Evolutionary conservation across 352 stramenopile genomes (phyloP), one percentile per base, ranked within the genome.

Genomic region (Stephanocyclus meneghinianus): DNA sequence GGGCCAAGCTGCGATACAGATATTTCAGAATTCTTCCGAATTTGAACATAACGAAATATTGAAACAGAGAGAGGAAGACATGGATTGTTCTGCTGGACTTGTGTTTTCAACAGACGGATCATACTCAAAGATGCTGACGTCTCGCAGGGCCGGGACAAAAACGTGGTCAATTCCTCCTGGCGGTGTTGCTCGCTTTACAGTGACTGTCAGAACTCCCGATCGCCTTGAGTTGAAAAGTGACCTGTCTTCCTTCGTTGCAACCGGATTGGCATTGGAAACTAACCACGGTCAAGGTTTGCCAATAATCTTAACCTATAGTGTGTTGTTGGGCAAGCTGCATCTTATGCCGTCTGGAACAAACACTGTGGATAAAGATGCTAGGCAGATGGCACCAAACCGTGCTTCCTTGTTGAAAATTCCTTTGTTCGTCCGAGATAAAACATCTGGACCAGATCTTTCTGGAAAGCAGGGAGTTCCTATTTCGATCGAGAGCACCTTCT

Each of bases 261-360:
- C 79, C 32, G 87, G 89, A 53, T 66, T 93, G 26, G 63, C 87
- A 9, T 65, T 94, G 16, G 84, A 88, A 73, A 89, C 87, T 64
- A 90, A 88, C 75, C 74, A 88, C 64, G 87, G 86, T 37, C 75
- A 92, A 35, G 67, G 77, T 18, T 70, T 92, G n/a, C 89, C 89
- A 1, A 86, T 94, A 55, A 80, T 94, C 55, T 72, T 83, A 44
- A 83, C 75, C 18, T 91, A 88, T 70, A 87, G 87, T 60, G 84
- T 83, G 0, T 63, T 92, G 11, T 57, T 83, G 53, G 89, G 87
- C 40, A 76, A 89, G 70, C 55, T 93, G 35, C 51, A 91, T 50
- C 59, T 91, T 10, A 71, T 62, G 26, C 75, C 75, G 57, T 48
- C 57, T 2, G 4, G 4, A 5, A 51, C 6, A 15, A 2, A 2